Evolutionary conservation across 2,329 filamentous ascomycete genomes (phyloP).

Genomic region (Zarea fungicola): DNA sequence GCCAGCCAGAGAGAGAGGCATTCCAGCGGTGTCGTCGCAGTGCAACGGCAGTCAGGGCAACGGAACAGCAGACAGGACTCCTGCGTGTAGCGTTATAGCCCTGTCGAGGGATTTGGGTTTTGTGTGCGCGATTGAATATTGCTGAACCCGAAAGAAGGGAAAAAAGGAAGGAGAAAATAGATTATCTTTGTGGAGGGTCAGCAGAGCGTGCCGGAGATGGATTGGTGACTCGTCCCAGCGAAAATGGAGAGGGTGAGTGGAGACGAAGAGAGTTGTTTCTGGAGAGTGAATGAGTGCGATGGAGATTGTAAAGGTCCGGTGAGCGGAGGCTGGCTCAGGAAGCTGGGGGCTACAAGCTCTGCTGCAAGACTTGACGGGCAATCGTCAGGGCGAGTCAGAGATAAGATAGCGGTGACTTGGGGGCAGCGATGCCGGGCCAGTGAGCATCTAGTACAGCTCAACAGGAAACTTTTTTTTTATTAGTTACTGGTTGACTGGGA

Average conservation of each 20-base stretch:
- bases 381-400: slow-evolving; percentile 6
- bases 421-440: slow-evolving; percentile 9
- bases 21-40: slow-evolving; percentile 20
- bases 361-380: no score
- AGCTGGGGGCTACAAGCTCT: slow-evolving; percentile 1
- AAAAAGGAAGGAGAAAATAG: not conserved
- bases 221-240: slow-evolving; percentile 6
- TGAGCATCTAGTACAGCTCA: not conserved
- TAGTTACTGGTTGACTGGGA: no score
- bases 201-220: not conserved
- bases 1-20: slow-evolving; percentile 46
- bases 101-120: not conserved
- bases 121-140: slow-evolving; percentile 2
- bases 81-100: slow-evolving; percentile 1
- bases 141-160: not conserved
- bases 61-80: not conserved
- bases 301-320: slow-evolving; percentile 8
- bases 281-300: slow-evolving; percentile 8
- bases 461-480: no score
- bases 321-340: slow-evolving; percentile 1
- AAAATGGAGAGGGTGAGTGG: slow-evolving; percentile 7
- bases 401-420: slow-evolving; percentile 4
- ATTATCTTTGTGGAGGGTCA: not conserved
- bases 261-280: no score
- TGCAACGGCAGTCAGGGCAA: slow-evolving; percentile 2